phyloP scores from a whole-genome alignment of 257 asterid genomes.

The Coffea eugenioides region DNA sequence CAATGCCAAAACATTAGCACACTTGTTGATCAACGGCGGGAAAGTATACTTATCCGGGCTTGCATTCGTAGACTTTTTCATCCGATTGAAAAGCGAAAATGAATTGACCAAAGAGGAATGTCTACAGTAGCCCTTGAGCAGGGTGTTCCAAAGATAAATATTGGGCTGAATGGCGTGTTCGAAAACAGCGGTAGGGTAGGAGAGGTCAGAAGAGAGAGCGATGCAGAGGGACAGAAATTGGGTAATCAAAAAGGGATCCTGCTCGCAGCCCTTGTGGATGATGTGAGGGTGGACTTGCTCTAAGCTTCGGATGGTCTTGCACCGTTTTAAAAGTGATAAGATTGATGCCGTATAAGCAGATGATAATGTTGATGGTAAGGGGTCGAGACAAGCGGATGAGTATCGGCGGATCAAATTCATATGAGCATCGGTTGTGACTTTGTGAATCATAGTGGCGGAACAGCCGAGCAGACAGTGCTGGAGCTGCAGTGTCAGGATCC shows the following conservation, averaged over 20 bases:
- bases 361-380: not conserved
- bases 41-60: slow-evolving; percentile 60
- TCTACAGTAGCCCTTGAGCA: slow-evolving; percentile 49
- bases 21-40: slow-evolving; percentile 55
- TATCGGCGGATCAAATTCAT: not conserved
- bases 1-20: slow-evolving; percentile 42
- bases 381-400: not conserved
- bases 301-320: slow-evolving; percentile 42
- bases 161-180: slow-evolving; percentile 48
- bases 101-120: slow-evolving; percentile 31
- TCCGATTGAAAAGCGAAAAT: slow-evolving; percentile 39
- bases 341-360: slow-evolving; percentile 17
- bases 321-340: slow-evolving; percentile 33
- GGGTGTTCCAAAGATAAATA: slow-evolving; percentile 57
- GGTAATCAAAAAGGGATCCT: slow-evolving; percentile 50
- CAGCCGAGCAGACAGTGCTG: not conserved
- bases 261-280: slow-evolving; percentile 60
- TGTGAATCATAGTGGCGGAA: not conserved
- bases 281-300: slow-evolving; percentile 51
- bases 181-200: slow-evolving; percentile 51
- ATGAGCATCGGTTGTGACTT: not conserved
- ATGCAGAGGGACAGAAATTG: slow-evolving; percentile 48
- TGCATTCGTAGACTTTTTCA: slow-evolving; percentile 35
- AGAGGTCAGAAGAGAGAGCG: slow-evolving; percentile 29
- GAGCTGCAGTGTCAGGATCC: not conserved